Evolutionary conservation across 177 flowering plant species (phyloP).

Genomic region (Telopea speciosissima): DNA sequence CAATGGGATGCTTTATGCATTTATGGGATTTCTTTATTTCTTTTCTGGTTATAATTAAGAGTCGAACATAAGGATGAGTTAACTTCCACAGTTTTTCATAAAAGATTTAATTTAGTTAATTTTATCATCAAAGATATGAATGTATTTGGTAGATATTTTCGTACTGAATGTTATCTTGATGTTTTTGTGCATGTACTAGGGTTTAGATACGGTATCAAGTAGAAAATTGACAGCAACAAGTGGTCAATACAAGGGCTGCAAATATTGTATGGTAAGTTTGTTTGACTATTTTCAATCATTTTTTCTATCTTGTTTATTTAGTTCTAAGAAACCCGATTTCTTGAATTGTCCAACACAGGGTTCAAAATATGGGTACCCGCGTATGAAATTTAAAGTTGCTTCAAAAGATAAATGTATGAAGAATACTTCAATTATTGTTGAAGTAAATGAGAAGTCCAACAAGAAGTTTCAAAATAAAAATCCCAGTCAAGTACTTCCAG

Average conservation of each 20-base stretch:
- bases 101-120: neutral
- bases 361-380: constrained; percentile 45
- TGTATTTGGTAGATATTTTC: neutral
- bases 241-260: constrained; percentile 38
- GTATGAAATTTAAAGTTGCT: constrained; percentile 58
- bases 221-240: constrained; percentile 1
- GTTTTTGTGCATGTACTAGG: constrained; percentile 36
- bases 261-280: constrained; percentile 71
- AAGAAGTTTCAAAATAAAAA: constrained; percentile 23
- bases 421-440: constrained; percentile 41
- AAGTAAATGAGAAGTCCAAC: constrained; percentile 36
- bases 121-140: neutral
- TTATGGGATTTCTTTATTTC: neutral
- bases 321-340: constrained; percentile 4
- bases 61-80: neutral
- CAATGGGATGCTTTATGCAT: neutral
- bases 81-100: neutral
- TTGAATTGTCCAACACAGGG: constrained; percentile 32
- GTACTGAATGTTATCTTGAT: constrained; percentile 12
- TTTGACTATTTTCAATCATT: constrained; percentile 1
- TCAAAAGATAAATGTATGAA: constrained; percentile 39
- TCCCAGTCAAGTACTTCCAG: constrained; percentile 30
- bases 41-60: neutral
- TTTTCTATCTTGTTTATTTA: constrained; percentile 5
- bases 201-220: constrained; percentile 14